These are phyloP conservation scores for Allium sativum DNA, from an alignment of 106 monocot genomes.

Conservation along the genomic window DNA sequence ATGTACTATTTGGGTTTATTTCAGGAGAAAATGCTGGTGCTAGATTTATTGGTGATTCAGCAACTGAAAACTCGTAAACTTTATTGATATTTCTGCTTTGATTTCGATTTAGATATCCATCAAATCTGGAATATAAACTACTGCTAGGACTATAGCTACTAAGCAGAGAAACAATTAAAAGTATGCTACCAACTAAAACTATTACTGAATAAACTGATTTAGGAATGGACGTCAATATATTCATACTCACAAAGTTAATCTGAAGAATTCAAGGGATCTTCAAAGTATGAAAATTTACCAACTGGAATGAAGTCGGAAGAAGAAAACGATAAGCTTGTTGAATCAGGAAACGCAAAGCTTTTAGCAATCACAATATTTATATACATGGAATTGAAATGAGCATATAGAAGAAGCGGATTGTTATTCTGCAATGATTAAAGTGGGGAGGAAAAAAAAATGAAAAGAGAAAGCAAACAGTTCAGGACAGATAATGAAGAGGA, in stretches of 20 bases:
- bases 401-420: too few species aligned
- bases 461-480: too few species aligned
- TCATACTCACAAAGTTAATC: background rate
- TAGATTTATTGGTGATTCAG: background rate
- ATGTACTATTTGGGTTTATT: background rate
- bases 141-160: background rate
- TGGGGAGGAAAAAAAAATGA: too few species aligned
- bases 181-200: conserved; percentile 6
- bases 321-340: too few species aligned
- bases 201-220: background rate
- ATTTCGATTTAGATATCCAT: conserved; percentile 1
- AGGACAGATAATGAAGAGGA: too few species aligned
- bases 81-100: background rate
- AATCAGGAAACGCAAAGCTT: too few species aligned
- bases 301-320: too few species aligned
- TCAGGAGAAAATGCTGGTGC: background rate
- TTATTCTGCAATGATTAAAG: too few species aligned
- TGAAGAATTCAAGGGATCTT: too few species aligned
- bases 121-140: background rate
- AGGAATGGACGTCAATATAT: background rate
- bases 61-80: background rate
- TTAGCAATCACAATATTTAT: too few species aligned
- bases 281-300: too few species aligned
- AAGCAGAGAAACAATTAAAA: conserved; percentile 4
- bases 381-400: too few species aligned